Percentiles rank a stretch among this genome's conserved stretches.
These are phyloP conservation scores for Coccomyxa subellipsoidea DNA, from an alignment of 163 green algal species.

Conservation along the genomic window DNA sequence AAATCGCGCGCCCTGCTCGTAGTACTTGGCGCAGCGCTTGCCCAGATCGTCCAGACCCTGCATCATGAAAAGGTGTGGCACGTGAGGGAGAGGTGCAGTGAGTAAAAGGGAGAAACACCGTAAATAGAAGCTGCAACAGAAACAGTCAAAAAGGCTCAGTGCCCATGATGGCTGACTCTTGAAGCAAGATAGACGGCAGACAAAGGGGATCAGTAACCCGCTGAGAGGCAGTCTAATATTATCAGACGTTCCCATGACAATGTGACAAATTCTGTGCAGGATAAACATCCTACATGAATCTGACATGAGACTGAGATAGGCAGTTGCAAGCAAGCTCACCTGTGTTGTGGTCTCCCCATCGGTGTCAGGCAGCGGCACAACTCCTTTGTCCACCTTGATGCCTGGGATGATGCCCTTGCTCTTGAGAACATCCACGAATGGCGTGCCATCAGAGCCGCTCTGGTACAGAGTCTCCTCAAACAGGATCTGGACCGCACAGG, in stretches of 20 bases:
- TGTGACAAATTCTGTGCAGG: not conserved
- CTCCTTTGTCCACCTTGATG: slow-evolving; percentile 64
- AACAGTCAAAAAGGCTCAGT: too few species aligned
- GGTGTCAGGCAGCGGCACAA: slow-evolving; percentile 58
- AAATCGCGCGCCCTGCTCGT: slow-evolving; percentile 67
- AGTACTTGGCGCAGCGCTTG: slow-evolving; percentile 63
- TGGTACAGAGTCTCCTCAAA: slow-evolving; percentile 83
- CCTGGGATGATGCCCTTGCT: slow-evolving; percentile 47
- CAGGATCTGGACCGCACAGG: slow-evolving; percentile 61
- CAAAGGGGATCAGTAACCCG: not conserved
- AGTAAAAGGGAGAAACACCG: too few species aligned
- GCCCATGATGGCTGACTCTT: not conserved
- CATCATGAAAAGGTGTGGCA: not conserved
- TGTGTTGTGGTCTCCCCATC: slow-evolving; percentile 73
- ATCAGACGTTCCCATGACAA: not conserved
- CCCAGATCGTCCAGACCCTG: slow-evolving; percentile 69
- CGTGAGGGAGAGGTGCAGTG: not conserved
- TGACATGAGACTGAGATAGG: too few species aligned
- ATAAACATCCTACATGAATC: too few species aligned
- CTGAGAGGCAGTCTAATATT: not conserved
- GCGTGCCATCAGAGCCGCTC: slow-evolving; percentile 54
- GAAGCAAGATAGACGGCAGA: not conserved
- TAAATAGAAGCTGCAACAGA: too few species aligned
- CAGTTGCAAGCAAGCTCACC: too few species aligned
- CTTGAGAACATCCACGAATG: slow-evolving; percentile 69